Evolutionary conservation across 1,284 basidiomycete species (phyloP).

Genomic region (Cutaneotrichosporon dermatis): DNA sequence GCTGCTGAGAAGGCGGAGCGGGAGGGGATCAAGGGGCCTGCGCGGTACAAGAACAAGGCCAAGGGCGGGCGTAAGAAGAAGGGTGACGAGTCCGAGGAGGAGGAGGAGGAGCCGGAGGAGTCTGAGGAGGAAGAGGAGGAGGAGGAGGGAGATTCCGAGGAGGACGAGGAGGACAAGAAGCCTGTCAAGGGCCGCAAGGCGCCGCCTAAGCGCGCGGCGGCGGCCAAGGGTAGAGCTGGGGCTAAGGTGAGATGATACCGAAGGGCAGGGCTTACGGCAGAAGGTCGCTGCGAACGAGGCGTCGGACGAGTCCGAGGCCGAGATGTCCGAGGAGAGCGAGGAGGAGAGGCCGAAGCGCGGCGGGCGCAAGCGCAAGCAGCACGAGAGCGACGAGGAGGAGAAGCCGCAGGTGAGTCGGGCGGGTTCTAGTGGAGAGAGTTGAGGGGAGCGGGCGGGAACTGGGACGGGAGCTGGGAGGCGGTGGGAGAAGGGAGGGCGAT

Average conservation of each 20-base stretch:
- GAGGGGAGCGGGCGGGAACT: too few relatives aligned
- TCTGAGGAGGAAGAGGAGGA: too few relatives aligned
- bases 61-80: too few relatives aligned
- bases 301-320: not conserved
- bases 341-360: conserved; percentile 3
- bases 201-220: not conserved
- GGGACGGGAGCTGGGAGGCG: too few relatives aligned
- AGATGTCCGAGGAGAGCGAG: not conserved
- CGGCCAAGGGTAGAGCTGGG: not conserved
- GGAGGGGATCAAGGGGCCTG: too few relatives aligned
- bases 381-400: conserved; percentile 10
- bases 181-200: too few relatives aligned
- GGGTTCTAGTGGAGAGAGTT: too few relatives aligned
- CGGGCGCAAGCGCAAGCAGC: not conserved
- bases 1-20: conserved; percentile 1
- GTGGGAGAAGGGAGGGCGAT: not conserved
- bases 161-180: too few relatives aligned
- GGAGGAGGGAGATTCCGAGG: too few relatives aligned
- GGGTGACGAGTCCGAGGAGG: too few relatives aligned
- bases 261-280: not conserved
- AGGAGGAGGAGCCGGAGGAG: too few relatives aligned
- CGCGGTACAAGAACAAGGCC: too few relatives aligned
- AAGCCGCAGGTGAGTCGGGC: not conserved
- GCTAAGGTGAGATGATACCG: not conserved
- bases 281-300: not conserved